phyloP scores from a whole-genome alignment of 2,329 filamentous ascomycete species.

The Orbilia oligospora region DNA sequence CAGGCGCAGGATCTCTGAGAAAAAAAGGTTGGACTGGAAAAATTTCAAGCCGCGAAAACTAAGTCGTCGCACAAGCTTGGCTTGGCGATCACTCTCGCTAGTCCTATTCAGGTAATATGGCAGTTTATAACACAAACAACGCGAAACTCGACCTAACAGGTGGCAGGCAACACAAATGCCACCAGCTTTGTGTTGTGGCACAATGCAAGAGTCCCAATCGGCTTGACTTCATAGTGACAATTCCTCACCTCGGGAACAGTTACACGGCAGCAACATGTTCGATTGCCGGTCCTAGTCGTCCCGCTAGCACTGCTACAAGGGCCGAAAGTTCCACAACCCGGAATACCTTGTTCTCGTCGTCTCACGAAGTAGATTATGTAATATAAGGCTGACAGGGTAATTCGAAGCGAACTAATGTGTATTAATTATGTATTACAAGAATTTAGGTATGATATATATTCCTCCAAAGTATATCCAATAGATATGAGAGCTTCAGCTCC shows the following conservation, averaged over 20 bases:
- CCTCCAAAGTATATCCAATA: not conserved
- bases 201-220: no score
- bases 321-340: not conserved
- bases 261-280: no score
- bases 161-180: no score
- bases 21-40: constrained; percentile 24
- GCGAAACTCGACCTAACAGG: no score
- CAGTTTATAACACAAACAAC: no score
- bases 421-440: constrained; percentile 36
- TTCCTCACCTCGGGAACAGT: no score
- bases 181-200: no score
- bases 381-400: no score
- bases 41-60: constrained; percentile 12
- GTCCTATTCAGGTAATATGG: constrained; percentile 14
- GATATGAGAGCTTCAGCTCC: constrained; percentile 23
- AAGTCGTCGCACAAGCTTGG: not conserved
- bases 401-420: no score
- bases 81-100: not conserved
- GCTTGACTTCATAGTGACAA: no score
- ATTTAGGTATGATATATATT: not conserved
- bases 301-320: not conserved
- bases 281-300: no score
- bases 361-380: not conserved
- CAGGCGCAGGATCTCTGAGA: not conserved
- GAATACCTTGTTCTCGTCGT: not conserved